Percentiles rank a stretch among this genome's conserved stretches.
phyloP scores from a whole-genome alignment of 257 asterid species.

The Fraxinus cuspidata region DNA sequence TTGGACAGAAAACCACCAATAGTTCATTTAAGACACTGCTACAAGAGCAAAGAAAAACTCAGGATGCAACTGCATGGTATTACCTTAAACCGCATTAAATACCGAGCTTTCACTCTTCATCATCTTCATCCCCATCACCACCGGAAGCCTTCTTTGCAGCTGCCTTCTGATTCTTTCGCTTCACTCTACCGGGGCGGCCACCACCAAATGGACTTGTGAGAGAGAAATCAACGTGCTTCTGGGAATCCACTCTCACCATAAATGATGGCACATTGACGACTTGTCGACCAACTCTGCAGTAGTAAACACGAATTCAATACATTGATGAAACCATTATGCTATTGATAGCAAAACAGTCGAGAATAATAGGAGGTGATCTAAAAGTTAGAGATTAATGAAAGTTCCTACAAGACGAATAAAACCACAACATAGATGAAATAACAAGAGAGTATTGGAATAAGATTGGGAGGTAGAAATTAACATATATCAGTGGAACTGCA shows the following conservation, averaged over 20 bases:
- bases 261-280: constrained; percentile 67
- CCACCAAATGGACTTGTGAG: constrained; percentile 72
- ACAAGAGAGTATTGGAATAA: background rate
- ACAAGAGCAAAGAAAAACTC: constrained; percentile 4
- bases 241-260: constrained; percentile 68
- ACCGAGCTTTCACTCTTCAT: constrained; percentile 41
- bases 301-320: background rate
- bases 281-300: constrained; percentile 65
- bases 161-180: constrained; percentile 62
- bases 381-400: background rate
- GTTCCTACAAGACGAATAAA: background rate
- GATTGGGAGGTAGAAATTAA: background rate
- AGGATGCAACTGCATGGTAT: constrained; percentile 7
- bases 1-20: constrained; percentile 10
- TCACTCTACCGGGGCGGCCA: constrained; percentile 68
- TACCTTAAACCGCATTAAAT: background rate
- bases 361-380: background rate
- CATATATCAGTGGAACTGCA: background rate
- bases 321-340: background rate
- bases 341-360: background rate
- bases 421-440: background rate
- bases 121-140: constrained; percentile 69
- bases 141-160: constrained; percentile 72
- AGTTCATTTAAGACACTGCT: background rate
- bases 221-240: constrained; percentile 70